These are phyloP conservation scores for Pseudozyma pruni DNA, from an alignment of 1,284 basidiomycete species.

Conservation along the genomic window DNA sequence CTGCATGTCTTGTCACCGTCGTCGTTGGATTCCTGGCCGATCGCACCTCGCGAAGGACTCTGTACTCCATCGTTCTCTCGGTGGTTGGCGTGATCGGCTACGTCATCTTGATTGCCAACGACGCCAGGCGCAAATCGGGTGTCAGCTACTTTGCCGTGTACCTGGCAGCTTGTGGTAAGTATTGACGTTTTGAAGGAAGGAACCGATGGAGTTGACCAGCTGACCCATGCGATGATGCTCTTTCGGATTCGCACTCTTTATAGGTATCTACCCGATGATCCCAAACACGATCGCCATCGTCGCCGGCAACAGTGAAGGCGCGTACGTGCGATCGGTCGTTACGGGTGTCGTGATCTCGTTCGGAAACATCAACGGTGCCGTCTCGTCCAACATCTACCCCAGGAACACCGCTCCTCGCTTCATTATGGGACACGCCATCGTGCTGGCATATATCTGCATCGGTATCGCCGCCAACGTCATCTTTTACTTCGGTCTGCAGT, in stretches of 20 bases:
- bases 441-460: constrained; percentile 77
- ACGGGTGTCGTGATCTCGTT: constrained; percentile 70
- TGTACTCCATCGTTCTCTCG: constrained; percentile 72
- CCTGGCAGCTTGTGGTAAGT: constrained; percentile 68
- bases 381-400: constrained; percentile 78
- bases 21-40: constrained; percentile 75
- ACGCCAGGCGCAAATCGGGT: constrained; percentile 68
- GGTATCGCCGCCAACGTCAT: constrained; percentile 73
- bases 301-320: constrained; percentile 78
- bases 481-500: constrained; percentile 72
- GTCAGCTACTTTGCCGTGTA: constrained; percentile 79
- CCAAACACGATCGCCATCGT: constrained; percentile 79
- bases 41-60: constrained; percentile 73
- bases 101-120: constrained; percentile 75
- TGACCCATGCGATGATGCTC: background rate
- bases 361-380: constrained; percentile 71
- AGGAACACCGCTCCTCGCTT: constrained; percentile 77
- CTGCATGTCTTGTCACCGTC: constrained; percentile 76
- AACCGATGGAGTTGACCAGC: background rate
- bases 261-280: constrained; percentile 75
- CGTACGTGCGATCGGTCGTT: constrained; percentile 79
- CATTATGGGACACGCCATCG: constrained; percentile 75
- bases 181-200: background rate
- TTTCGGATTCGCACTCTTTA: background rate
- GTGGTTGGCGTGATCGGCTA: constrained; percentile 73